Base-by-base conservation (phyloP, 1,139 yeast genomes). In the Yamadazyma trypodendri region DNA sequence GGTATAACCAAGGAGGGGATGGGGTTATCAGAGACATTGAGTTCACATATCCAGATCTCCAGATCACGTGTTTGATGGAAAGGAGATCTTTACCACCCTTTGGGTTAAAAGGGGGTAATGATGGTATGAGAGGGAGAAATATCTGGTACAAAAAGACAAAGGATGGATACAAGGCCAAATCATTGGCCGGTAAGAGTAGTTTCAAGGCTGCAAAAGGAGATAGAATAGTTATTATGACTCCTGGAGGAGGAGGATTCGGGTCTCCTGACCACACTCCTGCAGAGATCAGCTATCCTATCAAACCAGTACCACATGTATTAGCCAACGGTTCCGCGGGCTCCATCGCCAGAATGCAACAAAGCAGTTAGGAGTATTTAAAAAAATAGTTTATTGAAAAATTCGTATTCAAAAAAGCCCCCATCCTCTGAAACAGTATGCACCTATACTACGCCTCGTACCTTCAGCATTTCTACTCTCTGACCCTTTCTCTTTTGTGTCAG, bases 221-320 rank as follows among this genome's bases (percentile, higher is more conserved):
- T 42, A 54, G 75, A 39, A 58, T 72, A 4, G 52, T 67, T 2
- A 69, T 72, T 24, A 50, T 52, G 55, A 68, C 77, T 0, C 77
- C 77, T 1, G 77, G 77, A 16, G 77, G 77, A 12, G 77, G 77
- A n/a, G 77, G 76, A 2, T 72, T 54, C 53, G 77, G 77, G 2
- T 35, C 49, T 4, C 31, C 45, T 3, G 40, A 38, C 23, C 29
- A 29, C 14, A 25, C 36, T 11, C 40, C 35, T 2, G 39, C 36
- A 14, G 42, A 44, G 1, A 40, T 52, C 3, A 45, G 55, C 28
- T 66, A 61, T 42, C 57, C 62, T 5, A 54, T 65, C 13, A 49
- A 52, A 16, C 55, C 64, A 2, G 39, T 35, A 16, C 34, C 32
- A 7, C 7, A 11, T 4, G 52, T 54, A 31, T 52, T 57, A 5